Percentiles rank a stretch among this genome's conserved stretches.
Conservation (phyloP, 768 basidiomycete genomes). For the Russula vinacea region DNA sequence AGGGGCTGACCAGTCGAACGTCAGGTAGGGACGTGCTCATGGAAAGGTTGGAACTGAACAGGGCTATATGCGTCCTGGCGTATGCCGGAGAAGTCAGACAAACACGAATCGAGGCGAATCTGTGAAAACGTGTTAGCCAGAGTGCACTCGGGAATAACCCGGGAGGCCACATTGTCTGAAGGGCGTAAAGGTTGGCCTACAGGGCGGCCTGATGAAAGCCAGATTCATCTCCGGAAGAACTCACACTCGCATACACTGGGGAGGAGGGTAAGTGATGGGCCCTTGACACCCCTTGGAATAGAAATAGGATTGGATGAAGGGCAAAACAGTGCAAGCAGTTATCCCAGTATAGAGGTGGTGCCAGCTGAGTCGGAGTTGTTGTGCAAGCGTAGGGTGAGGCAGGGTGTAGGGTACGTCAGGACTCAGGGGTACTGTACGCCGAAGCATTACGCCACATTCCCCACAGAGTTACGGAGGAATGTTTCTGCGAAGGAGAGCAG, state of each 20-base stretch:
- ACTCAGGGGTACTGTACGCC: slow-evolving; percentile 8
- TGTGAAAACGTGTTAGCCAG: neutral
- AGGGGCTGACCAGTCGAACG: slow-evolving; percentile 5
- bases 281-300: slow-evolving; percentile 9
- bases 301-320: neutral
- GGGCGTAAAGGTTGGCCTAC: slow-evolving; percentile 9
- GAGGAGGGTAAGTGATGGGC: neutral
- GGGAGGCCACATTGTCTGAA: slow-evolving; percentile 1
- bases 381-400: slow-evolving; percentile 7
- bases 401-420: slow-evolving; percentile 21
- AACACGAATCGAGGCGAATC: neutral
- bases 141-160: neutral
- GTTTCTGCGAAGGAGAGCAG: neutral
- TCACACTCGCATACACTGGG: neutral
- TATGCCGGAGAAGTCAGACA: neutral
- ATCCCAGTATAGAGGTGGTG: slow-evolving; percentile 11
- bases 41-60: neutral
- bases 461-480: slow-evolving; percentile 8
- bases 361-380: slow-evolving; percentile 1
- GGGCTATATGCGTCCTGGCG: neutral
- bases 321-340: slow-evolving; percentile 11
- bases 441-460: slow-evolving; percentile 4
- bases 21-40: neutral
- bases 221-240: slow-evolving; percentile 1
- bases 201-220: neutral